Conservation (phyloP, 1,284 basidiomycete genomes). For the Cutaneotrichosporon daszewskae region DNA sequence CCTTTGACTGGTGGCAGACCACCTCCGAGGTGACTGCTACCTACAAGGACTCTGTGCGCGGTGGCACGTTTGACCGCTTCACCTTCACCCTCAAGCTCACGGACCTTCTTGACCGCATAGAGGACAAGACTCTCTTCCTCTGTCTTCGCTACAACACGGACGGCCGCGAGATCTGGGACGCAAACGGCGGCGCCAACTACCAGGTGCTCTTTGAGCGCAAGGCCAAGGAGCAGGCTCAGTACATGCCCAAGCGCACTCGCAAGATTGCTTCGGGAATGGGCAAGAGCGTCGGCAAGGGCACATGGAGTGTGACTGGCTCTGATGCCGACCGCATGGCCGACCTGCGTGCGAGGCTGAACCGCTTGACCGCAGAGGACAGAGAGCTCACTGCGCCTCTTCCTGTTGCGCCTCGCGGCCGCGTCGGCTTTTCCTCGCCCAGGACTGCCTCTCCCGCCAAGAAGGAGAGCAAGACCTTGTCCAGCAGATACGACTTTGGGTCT, state of each 20-base stretch:
- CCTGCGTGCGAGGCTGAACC: constrained; percentile 49
- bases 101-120: constrained; percentile 58
- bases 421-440: constrained; percentile 9
- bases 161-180: constrained; percentile 80
- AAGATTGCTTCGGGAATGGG: constrained; percentile 36
- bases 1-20: constrained; percentile 91
- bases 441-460: constrained; percentile 21
- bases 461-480: constrained; percentile 19
- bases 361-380: constrained; percentile 49
- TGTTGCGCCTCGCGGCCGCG: constrained; percentile 9
- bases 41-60: constrained; percentile 61
- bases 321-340: constrained; percentile 45
- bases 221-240: constrained; percentile 11
- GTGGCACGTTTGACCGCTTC: constrained; percentile 60
- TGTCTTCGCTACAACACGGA: constrained; percentile 71
- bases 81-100: constrained; percentile 53
- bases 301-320: constrained; percentile 47
- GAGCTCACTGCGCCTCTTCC: constrained; percentile 11
- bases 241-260: constrained; percentile 15
- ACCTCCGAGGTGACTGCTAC: constrained; percentile 84
- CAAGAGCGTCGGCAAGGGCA: constrained; percentile 29
- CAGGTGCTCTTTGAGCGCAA: constrained; percentile 52
- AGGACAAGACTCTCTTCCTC: constrained; percentile 77
- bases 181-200: constrained; percentile 77
- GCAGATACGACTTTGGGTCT: constrained; percentile 53